Evolutionary conservation across 192 early-diverging fungal species (phyloP).

Genomic region (Glomus cerebriforme): DNA sequence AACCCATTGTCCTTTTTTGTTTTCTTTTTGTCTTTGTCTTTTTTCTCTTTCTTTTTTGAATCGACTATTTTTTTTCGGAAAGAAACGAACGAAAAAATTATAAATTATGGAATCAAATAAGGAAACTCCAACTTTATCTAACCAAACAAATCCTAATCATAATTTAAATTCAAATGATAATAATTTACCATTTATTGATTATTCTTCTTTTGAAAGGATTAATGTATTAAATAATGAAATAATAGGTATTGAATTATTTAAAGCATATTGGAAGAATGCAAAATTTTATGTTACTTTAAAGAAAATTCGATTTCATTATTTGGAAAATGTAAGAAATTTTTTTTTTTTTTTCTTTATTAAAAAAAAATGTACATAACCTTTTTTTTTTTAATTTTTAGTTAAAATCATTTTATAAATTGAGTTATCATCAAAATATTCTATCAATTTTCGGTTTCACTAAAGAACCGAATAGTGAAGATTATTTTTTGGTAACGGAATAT

Average conservation of each 20-base stretch:
- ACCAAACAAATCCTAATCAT: not conserved
- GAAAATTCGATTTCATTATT: not conserved
- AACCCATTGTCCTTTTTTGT: too few species aligned
- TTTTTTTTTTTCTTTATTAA: too few species aligned
- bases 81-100: not conserved
- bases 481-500: constrained; percentile 18
- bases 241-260: not conserved
- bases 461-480: not conserved
- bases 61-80: too few species aligned
- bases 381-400: not conserved
- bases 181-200: not conserved
- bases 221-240: not conserved
- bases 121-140: not conserved
- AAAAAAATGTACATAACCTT: not conserved
- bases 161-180: not conserved
- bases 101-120: not conserved
- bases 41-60: too few species aligned
- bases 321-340: not conserved
- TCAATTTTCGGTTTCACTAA: not conserved
- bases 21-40: too few species aligned
- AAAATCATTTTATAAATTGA: not conserved
- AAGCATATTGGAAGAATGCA: not conserved
- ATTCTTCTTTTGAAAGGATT: not conserved
- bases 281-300: not conserved
- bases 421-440: constrained; percentile 1